Conservation (phyloP, 1,139 yeast species). For the Magnusiomyces sp. region DNA sequence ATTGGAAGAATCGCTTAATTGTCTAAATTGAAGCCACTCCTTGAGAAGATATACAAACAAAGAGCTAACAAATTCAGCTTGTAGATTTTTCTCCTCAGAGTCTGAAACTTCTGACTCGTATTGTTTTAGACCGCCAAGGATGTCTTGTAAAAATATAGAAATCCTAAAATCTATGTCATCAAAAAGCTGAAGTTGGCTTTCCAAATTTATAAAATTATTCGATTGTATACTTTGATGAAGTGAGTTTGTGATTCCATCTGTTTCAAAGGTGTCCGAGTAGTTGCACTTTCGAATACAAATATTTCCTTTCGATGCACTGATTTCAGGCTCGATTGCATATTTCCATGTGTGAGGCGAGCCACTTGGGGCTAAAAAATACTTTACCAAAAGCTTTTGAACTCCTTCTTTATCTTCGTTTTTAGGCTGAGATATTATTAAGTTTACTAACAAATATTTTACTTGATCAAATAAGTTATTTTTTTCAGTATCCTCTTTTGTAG, state of each 20-base stretch:
- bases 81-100: constrained; percentile 40
- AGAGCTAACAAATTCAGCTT: constrained; percentile 39
- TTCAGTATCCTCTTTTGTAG: too few relatives aligned
- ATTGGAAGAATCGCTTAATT: too few relatives aligned
- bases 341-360: background rate
- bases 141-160: constrained; percentile 35
- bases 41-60: constrained; percentile 48
- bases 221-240: too few relatives aligned
- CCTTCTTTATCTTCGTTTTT: background rate
- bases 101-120: background rate
- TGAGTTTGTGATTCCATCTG: too few relatives aligned
- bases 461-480: too few relatives aligned
- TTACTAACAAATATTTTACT: too few relatives aligned
- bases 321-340: background rate
- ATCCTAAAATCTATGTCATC: constrained; percentile 46
- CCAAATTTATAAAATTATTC: too few relatives aligned
- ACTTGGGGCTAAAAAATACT: background rate
- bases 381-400: constrained; percentile 2
- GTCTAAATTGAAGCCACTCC: constrained; percentile 44
- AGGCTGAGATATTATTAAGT: too few relatives aligned
- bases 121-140: constrained; percentile 32
- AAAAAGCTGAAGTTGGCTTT: constrained; percentile 24
- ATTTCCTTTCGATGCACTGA: background rate
- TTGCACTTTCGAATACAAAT: too few relatives aligned
- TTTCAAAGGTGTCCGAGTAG: too few relatives aligned